phyloP scores from a whole-genome alignment of 148 eudicot genomes.

The Fagopyrum tataricum region DNA sequence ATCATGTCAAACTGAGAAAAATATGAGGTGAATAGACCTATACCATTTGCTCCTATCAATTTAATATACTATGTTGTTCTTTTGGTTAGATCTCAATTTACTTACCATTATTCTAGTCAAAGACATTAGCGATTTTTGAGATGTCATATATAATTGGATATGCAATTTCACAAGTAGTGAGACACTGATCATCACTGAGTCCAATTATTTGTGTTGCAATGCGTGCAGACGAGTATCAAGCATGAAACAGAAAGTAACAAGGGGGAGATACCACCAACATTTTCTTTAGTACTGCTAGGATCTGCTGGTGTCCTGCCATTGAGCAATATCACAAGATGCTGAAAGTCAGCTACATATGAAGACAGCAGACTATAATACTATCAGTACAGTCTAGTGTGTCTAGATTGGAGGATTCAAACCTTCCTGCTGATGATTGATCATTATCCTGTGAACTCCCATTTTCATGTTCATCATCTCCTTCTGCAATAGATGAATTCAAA shows the following conservation, averaged over 20 bases:
- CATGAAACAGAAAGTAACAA: not conserved
- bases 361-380: not conserved
- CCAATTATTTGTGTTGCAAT: too few species aligned
- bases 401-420: slow-evolving; percentile 25
- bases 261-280: slow-evolving; percentile 38
- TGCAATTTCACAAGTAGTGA: too few species aligned
- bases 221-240: not conserved
- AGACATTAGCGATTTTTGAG: too few species aligned
- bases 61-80: not conserved
- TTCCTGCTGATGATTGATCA: slow-evolving; percentile 28
- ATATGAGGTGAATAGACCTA: not conserved
- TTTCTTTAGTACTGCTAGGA: slow-evolving; percentile 31
- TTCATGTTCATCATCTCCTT: slow-evolving; percentile 65
- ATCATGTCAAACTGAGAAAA: not conserved
- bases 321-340: slow-evolving; percentile 22
- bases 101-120: too few species aligned
- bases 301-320: slow-evolving; percentile 36
- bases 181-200: too few species aligned
- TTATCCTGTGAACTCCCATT: slow-evolving; percentile 38
- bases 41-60: not conserved
- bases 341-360: not conserved
- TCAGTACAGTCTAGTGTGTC: not conserved
- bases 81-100: too few species aligned
- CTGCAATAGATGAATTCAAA: slow-evolving; percentile 8
- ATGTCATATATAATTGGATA: too few species aligned